Conservation (phyloP, 495 filamentous ascomycete genomes). For the Daldinia vernicosa region DNA sequence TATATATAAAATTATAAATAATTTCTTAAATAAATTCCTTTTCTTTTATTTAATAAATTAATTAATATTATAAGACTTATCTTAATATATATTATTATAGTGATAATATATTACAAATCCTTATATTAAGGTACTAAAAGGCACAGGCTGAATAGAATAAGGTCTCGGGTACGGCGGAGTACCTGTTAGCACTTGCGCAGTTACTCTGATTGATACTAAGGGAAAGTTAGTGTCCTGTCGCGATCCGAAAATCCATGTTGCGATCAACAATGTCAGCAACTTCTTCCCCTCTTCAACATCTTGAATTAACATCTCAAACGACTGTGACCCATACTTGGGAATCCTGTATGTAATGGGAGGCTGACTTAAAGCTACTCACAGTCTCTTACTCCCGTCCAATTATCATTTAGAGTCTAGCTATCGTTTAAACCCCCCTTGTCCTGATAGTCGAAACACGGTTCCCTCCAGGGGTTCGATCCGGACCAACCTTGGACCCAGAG, state of each 20-base stretch:
- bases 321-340: background rate
- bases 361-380: background rate
- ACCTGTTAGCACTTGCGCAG: background rate
- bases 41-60: too few relatives aligned
- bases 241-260: conserved; percentile 1
- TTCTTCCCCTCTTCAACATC: background rate
- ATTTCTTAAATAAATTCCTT: too few relatives aligned
- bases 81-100: too few relatives aligned
- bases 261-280: conserved; percentile 26
- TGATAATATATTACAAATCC: too few relatives aligned
- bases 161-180: background rate
- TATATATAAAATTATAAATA: too few relatives aligned
- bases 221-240: background rate
- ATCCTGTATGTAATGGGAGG: background rate
- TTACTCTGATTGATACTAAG: background rate
- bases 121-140: too few relatives aligned
- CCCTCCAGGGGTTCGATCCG: conserved; percentile 31
- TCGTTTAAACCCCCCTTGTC: conserved; percentile 22
- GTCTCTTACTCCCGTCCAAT: background rate
- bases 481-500: conserved; percentile 12
- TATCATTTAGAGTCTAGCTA: conserved; percentile 7
- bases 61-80: too few relatives aligned
- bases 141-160: background rate
- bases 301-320: background rate
- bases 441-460: conserved; percentile 29